A percentile compares a stretch with the other conserved stretches of the same genome.
phyloP scores from a whole-genome alignment of 2,329 filamentous ascomycete species.

The Trichoderma sp. region DNA sequence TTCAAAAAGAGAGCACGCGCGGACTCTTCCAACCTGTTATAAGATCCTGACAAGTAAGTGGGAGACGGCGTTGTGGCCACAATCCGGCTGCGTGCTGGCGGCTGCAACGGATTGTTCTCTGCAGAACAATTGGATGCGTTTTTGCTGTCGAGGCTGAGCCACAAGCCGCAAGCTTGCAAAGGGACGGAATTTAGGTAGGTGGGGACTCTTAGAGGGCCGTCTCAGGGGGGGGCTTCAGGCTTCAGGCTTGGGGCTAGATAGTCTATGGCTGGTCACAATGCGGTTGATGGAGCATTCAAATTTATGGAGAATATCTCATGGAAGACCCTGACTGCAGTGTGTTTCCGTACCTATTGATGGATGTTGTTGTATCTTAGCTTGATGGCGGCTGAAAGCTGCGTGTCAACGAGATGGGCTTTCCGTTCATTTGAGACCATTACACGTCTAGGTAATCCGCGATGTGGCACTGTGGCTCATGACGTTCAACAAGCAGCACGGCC shows the following conservation, averaged over 20 bases:
- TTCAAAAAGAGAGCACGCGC: neutral
- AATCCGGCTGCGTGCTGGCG: neutral
- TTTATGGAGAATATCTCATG: no score
- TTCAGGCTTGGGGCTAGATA: constrained; percentile 16
- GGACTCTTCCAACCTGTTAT: neutral
- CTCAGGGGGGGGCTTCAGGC: constrained; percentile 9
- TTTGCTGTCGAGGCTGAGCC: neutral
- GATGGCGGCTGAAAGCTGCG: no score
- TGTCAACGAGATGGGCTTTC: no score
- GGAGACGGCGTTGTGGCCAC: no score
- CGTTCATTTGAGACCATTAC: no score
- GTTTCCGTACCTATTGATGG: no score
- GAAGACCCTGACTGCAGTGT: no score
- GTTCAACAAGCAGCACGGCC: neutral
- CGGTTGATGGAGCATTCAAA: no score
- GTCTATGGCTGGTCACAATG: neutral
- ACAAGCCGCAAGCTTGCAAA: neutral
- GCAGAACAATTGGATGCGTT: constrained; percentile 6
- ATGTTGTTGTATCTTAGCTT: no score
- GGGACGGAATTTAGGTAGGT: neutral
- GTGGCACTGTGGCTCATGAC: no score
- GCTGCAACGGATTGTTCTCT: neutral
- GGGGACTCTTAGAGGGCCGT: neutral
- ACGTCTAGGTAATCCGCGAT: no score
- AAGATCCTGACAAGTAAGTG: neutral